Conservation (phyloP, 768 basidiomycete species). For the Pleurotus tuber-regium region DNA sequence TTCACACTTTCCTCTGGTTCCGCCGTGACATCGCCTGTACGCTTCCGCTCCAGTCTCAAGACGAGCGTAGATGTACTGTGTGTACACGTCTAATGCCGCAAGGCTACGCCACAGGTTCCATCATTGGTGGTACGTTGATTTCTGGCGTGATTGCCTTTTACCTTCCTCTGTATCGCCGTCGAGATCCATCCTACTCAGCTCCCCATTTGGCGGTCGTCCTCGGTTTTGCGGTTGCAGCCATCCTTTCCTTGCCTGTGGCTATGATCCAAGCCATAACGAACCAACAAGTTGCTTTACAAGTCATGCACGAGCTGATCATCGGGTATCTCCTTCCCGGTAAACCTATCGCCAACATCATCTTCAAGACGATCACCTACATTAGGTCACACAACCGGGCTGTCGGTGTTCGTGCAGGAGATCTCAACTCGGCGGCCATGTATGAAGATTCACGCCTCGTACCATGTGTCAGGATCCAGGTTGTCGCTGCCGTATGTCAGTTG, state of each 20-base stretch:
- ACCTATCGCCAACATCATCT: constrained; percentile 80
- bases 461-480: constrained; percentile 71
- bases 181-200: constrained; percentile 74
- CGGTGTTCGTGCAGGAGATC: constrained; percentile 64
- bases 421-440: constrained; percentile 88
- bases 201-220: constrained; percentile 73
- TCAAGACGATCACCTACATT: constrained; percentile 66
- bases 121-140: constrained; percentile 68
- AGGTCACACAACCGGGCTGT: constrained; percentile 63
- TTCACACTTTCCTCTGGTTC: constrained; percentile 87
- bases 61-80: constrained; percentile 85
- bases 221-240: constrained; percentile 46
- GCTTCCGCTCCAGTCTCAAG: constrained; percentile 66
- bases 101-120: constrained; percentile 72
- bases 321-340: constrained; percentile 82
- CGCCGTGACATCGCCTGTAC: constrained; percentile 72
- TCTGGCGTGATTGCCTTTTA: constrained; percentile 53
- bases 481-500: constrained; percentile 55
- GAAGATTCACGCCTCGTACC: constrained; percentile 81
- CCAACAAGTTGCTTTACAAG: constrained; percentile 63
- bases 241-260: constrained; percentile 64
- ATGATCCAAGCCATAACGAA: constrained; percentile 91
- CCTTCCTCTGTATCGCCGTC: constrained; percentile 64
- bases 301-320: constrained; percentile 73
- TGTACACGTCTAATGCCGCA: constrained; percentile 85